A percentile compares a stretch with the other conserved stretches of the same genome.
phyloP scores from a whole-genome alignment of 129 eudicot genomes.

The Arctium minus region DNA sequence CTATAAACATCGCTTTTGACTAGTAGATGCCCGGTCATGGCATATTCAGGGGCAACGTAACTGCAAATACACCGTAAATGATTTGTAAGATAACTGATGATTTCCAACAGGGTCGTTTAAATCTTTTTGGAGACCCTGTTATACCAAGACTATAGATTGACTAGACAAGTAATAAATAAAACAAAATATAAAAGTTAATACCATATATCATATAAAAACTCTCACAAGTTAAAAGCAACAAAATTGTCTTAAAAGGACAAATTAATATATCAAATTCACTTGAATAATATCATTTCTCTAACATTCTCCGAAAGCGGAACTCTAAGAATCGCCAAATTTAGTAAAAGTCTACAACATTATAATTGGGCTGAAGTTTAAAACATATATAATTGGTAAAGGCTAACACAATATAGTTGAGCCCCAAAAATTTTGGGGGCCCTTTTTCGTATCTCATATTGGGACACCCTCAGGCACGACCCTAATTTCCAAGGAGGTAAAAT shows the following conservation, averaged over 20 bases:
- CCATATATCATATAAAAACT: background rate
- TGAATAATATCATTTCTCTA: background rate
- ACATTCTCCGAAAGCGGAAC: background rate
- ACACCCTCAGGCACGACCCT: no score
- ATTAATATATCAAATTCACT: background rate
- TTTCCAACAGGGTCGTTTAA: background rate
- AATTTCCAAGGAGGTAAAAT: no score
- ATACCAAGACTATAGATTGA: background rate
- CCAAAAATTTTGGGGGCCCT: no score
- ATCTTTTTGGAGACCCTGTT: background rate
- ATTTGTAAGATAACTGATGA: slow-evolving; percentile 7
- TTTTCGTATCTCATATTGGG: no score
- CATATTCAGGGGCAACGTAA: slow-evolving; percentile 98
- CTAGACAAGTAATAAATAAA: background rate
- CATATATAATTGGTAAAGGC: background rate
- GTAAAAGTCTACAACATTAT: background rate
- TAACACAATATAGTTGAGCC: no score
- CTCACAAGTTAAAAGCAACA: background rate
- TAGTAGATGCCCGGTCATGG: slow-evolving; percentile 98
- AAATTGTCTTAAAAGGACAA: background rate
- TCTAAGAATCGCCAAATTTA: background rate
- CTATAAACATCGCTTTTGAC: slow-evolving; percentile 97
- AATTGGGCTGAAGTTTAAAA: background rate
- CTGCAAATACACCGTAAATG: slow-evolving; percentile 38
- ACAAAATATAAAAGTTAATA: background rate